phyloP scores from a whole-genome alignment of 1,139 yeast genomes.

The Hemisphaericaspora xylofermentans region DNA sequence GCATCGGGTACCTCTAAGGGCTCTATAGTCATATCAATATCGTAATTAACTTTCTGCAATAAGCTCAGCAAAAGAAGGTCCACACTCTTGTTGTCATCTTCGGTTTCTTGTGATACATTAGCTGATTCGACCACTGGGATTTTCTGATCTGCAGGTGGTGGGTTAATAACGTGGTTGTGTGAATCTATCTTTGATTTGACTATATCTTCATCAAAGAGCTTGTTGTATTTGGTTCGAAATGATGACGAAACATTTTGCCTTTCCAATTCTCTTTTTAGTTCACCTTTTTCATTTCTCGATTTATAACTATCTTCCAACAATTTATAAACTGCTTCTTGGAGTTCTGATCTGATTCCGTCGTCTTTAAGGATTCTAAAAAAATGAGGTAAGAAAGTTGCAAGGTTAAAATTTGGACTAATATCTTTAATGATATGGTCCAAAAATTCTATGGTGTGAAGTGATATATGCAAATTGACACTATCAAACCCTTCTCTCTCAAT shows the following conservation, averaged over 20 bases:
- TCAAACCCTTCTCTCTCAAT: conserved; percentile 53
- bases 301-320: conserved; percentile 30
- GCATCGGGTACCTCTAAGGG: conserved; percentile 18
- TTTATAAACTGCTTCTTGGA: conserved; percentile 8
- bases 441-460: conserved; percentile 43
- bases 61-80: conserved; percentile 17
- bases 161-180: background rate
- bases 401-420: conserved; percentile 34
- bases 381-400: conserved; percentile 27
- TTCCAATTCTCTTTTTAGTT: conserved; percentile 49
- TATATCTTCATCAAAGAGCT: background rate
- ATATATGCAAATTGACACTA: conserved; percentile 38
- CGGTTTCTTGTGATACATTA: too few relatives aligned
- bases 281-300: conserved; percentile 33
- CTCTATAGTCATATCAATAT: conserved; percentile 25
- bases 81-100: background rate
- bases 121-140: background rate
- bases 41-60: conserved; percentile 23
- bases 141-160: background rate
- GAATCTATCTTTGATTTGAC: background rate
- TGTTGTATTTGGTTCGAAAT: background rate
- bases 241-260: conserved; percentile 31
- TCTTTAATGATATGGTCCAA: conserved; percentile 29
- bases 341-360: conserved; percentile 7
- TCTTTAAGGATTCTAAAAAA: conserved; percentile 7